phyloP scores from a whole-genome alignment of 495 filamentous ascomycete genomes.

The Lindgomyces ingoldianus region DNA sequence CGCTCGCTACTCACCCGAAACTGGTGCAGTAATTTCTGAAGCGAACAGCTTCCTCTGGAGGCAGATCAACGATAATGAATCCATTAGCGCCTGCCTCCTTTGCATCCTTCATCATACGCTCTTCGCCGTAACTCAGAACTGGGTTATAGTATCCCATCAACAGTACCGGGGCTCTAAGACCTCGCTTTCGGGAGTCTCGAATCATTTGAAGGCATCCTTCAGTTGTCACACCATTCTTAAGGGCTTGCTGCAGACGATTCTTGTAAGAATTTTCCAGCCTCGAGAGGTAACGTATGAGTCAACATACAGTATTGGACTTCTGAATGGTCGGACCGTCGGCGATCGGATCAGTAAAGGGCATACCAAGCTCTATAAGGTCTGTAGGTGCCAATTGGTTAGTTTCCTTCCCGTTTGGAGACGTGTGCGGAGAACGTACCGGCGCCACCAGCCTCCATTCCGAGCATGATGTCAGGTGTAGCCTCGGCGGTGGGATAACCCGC shows the following conservation, averaged over 20 bases:
- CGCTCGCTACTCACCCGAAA: conserved; percentile 13
- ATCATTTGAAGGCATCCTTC: conserved; percentile 75
- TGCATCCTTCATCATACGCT: conserved; percentile 80
- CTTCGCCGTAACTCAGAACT: conserved; percentile 87
- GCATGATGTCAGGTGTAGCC: conserved; percentile 77
- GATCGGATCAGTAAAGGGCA: conserved; percentile 98
- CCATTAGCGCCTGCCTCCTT: conserved; percentile 87
- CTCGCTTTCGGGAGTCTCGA: conserved; percentile 69
- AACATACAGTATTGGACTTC: conserved; percentile 50
- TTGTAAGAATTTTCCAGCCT: conserved; percentile 14
- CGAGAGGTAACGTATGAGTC: conserved; percentile 38
- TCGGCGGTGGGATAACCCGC: conserved; percentile 87
- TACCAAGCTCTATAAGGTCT: conserved; percentile 82
- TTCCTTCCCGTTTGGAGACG: neutral
- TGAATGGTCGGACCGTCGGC: conserved; percentile 95
- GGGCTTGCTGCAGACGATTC: conserved; percentile 54
- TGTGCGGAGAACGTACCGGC: conserved; percentile 62
- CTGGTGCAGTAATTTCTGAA: conserved; percentile 83
- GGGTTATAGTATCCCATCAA: conserved; percentile 99
- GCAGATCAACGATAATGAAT: conserved; percentile 96
- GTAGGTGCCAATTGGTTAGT: conserved; percentile 34
- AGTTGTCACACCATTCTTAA: conserved; percentile 85
- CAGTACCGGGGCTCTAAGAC: conserved; percentile 77
- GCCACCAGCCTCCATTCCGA: conserved; percentile 90
- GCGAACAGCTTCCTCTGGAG: conserved; percentile 91